Evolutionary conservation across 169 alveolate genomes (phyloP).

Genomic region (Babesia caballi): DNA sequence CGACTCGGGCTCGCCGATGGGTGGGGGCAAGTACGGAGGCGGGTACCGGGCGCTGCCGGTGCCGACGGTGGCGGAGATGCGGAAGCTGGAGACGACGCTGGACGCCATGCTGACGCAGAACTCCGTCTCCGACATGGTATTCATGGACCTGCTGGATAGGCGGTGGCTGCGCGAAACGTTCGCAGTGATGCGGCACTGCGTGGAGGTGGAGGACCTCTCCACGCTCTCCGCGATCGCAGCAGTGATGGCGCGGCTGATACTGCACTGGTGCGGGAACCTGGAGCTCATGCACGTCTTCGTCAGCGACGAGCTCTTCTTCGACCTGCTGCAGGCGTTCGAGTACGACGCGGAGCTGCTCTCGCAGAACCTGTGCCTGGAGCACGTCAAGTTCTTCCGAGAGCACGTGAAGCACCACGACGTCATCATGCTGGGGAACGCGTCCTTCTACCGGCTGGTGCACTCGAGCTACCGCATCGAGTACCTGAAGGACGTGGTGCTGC

Average conservation of each 20-base stretch:
- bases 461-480: constrained; percentile 68
- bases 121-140: constrained; percentile 36
- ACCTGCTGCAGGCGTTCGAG: constrained; percentile 61
- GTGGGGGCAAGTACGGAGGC: background rate
- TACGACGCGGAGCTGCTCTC: constrained; percentile 57
- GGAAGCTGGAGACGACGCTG: constrained; percentile 46
- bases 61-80: constrained; percentile 36
- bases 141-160: constrained; percentile 59
- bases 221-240: constrained; percentile 45
- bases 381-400: constrained; percentile 53
- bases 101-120: constrained; percentile 44
- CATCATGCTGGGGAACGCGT: constrained; percentile 24
- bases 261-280: constrained; percentile 67
- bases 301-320: constrained; percentile 61
- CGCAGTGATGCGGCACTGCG: constrained; percentile 39
- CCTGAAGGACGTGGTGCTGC: constrained; percentile 76
- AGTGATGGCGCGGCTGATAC: constrained; percentile 41
- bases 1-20: constrained; percentile 2
- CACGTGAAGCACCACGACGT: constrained; percentile 56
- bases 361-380: constrained; percentile 50
- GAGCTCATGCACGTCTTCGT: constrained; percentile 64
- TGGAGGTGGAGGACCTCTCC: constrained; percentile 29
- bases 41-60: constrained; percentile 41
- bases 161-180: constrained; percentile 51
- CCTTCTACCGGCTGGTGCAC: constrained; percentile 50